These are phyloP conservation scores for Chlorella sp. DNA, from an alignment of 139 green algal species.

Conservation along the genomic window DNA sequence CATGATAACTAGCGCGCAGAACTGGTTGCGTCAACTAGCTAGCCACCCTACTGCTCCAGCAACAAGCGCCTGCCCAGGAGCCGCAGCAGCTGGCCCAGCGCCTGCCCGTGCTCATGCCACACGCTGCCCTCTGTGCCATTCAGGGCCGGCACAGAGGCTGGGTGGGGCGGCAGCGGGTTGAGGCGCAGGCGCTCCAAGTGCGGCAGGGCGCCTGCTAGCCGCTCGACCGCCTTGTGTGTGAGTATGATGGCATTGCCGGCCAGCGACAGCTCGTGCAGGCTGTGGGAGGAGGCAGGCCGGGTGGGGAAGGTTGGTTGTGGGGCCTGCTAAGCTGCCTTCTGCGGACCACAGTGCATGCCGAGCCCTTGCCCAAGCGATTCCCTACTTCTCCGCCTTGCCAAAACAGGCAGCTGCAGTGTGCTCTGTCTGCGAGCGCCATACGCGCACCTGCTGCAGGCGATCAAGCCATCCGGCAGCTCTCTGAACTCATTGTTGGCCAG, in stretches of 20 bases:
- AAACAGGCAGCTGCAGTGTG: neutral
- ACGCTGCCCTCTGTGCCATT: too few relatives aligned
- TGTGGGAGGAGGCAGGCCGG: neutral
- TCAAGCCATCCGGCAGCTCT: conserved; percentile 1
- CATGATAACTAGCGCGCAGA: too few relatives aligned
- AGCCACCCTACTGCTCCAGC: too few relatives aligned
- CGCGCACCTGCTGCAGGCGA: conserved; percentile 4
- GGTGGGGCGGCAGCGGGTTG: neutral
- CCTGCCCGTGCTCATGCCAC: too few relatives aligned
- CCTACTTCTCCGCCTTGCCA: neutral
- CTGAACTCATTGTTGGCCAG: neutral
- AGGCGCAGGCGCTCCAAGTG: neutral
- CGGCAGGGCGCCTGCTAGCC: neutral
- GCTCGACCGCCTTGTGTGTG: neutral
- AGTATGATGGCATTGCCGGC: neutral
- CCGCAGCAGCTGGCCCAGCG: too few relatives aligned
- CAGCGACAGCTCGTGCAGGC: neutral
- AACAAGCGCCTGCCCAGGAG: too few relatives aligned
- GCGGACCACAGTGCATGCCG: too few relatives aligned
- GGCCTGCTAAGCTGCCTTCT: neutral
- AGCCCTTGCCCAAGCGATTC: neutral
- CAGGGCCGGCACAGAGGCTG: too few relatives aligned
- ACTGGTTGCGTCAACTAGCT: too few relatives aligned
- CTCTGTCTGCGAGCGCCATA: neutral
- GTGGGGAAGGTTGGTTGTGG: neutral